Evolutionary conservation across 768 basidiomycete species (phyloP), one percentile per base, ranked within the genome.

Genomic region (Macrolepiota fuliginosa): DNA sequence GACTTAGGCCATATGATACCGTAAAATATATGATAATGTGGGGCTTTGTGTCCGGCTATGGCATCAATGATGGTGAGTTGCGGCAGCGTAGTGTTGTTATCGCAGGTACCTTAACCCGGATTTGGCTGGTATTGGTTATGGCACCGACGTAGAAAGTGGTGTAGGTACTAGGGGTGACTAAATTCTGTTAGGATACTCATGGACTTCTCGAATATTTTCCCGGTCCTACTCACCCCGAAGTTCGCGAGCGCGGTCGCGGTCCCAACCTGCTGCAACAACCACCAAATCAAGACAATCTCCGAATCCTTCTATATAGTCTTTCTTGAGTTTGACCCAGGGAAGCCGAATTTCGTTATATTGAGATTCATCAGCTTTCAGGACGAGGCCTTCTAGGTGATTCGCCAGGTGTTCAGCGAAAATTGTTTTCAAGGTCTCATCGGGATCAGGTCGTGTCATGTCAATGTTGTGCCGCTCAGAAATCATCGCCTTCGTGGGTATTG

Each of bases 301-400:
- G 49, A 89, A 81, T 3, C 89, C 89, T 1, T 87, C 86, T 40
- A 98, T 92, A 64, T 96, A 96, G 70, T 98, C 95, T 68, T 82
- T 86, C 77, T 94, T 93, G 53, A 93, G 68, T 74, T 97, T 96
- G 29, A 95, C 87, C 94, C 94, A 96, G 15, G 88, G 88, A 61
- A 79, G 74, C 4, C 68, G 73, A 66, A 71, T 77, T 66, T 89
- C 87, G 62, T 88, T 86, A 70, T 96, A 96, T 1, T 55, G 64
- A 0, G 89, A 87, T 24, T 83, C 80, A 3, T 81, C 85, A 0
- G 89, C 85, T 69, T 96, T 96, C 58, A 96, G 76, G 1, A 96
- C 86, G 0, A 94, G 69, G 0, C 91, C 90, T 69, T 92, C 90
- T 65, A 89, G 75, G 45, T 77, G 74, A 53, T 80, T 71, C 1